These are phyloP conservation scores for Nicotiana sylvestris DNA, from an alignment of 257 asterid genomes.

Conservation along the genomic window DNA sequence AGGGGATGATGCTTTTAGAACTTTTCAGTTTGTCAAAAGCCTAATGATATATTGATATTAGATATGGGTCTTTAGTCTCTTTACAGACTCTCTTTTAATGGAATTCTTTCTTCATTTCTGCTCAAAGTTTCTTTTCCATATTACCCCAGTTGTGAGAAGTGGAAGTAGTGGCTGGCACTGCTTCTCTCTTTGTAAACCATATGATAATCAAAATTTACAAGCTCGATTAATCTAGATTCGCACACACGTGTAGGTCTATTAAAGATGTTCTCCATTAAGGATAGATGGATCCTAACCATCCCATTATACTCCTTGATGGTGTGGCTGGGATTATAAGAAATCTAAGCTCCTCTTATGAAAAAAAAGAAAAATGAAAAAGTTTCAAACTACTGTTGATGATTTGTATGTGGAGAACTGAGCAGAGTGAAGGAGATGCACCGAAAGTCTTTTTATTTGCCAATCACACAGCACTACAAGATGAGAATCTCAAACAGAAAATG, in stretches of 20 bases:
- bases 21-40: constrained; percentile 49
- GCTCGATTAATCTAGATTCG: too few relatives aligned
- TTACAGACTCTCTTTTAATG: constrained; percentile 24
- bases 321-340: too few relatives aligned
- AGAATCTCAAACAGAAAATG: constrained; percentile 52
- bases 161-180: neutral
- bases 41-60: constrained; percentile 15
- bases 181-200: neutral
- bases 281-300: too few relatives aligned
- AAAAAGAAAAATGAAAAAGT: neutral
- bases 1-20: constrained; percentile 27
- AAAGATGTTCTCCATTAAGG: too few relatives aligned
- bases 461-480: constrained; percentile 66
- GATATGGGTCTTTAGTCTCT: constrained; percentile 25
- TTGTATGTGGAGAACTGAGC: neutral
- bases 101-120: constrained; percentile 18
- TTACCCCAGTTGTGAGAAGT: neutral
- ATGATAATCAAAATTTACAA: too few relatives aligned
- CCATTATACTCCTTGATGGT: too few relatives aligned
- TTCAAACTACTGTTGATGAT: neutral
- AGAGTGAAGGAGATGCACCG: neutral
- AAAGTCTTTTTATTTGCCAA: constrained; percentile 43
- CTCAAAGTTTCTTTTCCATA: neutral
- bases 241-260: too few relatives aligned
- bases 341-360: neutral